Conservation (phyloP, 805 yeast genomes). For the Yarrowia sp. region DNA sequence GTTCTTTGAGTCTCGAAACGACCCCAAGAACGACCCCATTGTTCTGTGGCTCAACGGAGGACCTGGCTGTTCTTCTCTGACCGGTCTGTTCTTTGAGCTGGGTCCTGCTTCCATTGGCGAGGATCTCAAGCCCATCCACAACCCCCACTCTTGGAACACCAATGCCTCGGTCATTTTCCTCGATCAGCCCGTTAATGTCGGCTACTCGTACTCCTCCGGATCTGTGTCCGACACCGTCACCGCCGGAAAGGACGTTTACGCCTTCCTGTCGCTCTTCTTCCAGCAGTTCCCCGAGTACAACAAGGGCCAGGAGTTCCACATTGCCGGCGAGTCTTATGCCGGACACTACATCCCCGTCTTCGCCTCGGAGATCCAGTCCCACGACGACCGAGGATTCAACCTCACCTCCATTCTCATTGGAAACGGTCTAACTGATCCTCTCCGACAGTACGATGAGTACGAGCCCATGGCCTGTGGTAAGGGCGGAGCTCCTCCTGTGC, state of each 20-base stretch:
- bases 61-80: slow-evolving; percentile 93
- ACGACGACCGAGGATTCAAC: slow-evolving; percentile 65
- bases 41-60: slow-evolving; percentile 94
- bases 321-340: slow-evolving; percentile 93
- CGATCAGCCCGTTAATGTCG: slow-evolving; percentile 95
- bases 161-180: slow-evolving; percentile 90
- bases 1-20: slow-evolving; percentile 82
- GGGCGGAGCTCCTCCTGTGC: slow-evolving; percentile 78
- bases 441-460: slow-evolving; percentile 74
- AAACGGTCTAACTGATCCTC: slow-evolving; percentile 88
- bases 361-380: slow-evolving; percentile 52
- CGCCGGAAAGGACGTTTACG: slow-evolving; percentile 88
- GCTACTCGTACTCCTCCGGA: slow-evolving; percentile 80
- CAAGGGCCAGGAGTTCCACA: slow-evolving; percentile 72
- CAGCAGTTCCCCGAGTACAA: slow-evolving; percentile 78
- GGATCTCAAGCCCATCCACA: slow-evolving; percentile 65
- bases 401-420: slow-evolving; percentile 84
- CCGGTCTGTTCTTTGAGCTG: slow-evolving; percentile 88
- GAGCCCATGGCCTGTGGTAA: slow-evolving; percentile 94
- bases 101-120: slow-evolving; percentile 84
- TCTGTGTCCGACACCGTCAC: slow-evolving; percentile 70
- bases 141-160: slow-evolving; percentile 88
- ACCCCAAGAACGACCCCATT: slow-evolving; percentile 81
- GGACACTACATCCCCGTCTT: slow-evolving; percentile 95
- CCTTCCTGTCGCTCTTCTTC: slow-evolving; percentile 83